Base-by-base conservation (phyloP, 2,329 filamentous ascomycete genomes). In the Sporothrix humicola region DNA sequence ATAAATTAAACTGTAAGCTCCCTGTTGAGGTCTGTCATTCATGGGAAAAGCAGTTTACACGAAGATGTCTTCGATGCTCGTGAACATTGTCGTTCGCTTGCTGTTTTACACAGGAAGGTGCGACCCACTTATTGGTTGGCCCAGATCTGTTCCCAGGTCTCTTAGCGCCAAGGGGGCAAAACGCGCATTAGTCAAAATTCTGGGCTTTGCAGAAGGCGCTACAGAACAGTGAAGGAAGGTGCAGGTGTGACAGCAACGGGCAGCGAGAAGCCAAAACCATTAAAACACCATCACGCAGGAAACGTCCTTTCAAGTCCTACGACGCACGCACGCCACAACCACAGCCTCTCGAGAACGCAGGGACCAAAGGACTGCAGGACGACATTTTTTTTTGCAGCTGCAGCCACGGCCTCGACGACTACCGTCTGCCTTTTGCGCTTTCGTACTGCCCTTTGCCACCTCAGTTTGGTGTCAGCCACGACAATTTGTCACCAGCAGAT, bases 161-260 rank as follows among this genome's bases (percentile, higher is more conserved):
- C 42, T 46, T 65, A 23, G n/a, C 61, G 61, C 61, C 37, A 20
- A 42, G 46, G 65, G 42, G 65, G 65, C 65, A 68, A 68, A 68
- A 52, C 65, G 26, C 65, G 65, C 65, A 54, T 69, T 54, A 69
- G 65, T 69, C 23, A 69, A 69, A 52, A 69, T 52, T 69, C 65
- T 48, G 46, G 26, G 65, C 17, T 31, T 52, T 46, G 26, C 26
- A 68, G 6, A 31, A 52, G 63, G 46, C 46, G 46, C 44, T 68
- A 68, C n/a, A 65, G 10, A 12, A 65, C 37, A 20, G 59, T 46
- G 42, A 46, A 44, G 17, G 61, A 66, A 65, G 61, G 20, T 12
- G 31, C 20, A 44, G 59, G 61, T 15, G 42, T 65, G 31, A 46
- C 54, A 58, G n/a, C 52, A 15, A 15, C 9, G 31, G 8, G 20